Evolutionary conservation across 352 stramenopile genomes (phyloP).

Genomic region (Phytophthora cryptogea): DNA sequence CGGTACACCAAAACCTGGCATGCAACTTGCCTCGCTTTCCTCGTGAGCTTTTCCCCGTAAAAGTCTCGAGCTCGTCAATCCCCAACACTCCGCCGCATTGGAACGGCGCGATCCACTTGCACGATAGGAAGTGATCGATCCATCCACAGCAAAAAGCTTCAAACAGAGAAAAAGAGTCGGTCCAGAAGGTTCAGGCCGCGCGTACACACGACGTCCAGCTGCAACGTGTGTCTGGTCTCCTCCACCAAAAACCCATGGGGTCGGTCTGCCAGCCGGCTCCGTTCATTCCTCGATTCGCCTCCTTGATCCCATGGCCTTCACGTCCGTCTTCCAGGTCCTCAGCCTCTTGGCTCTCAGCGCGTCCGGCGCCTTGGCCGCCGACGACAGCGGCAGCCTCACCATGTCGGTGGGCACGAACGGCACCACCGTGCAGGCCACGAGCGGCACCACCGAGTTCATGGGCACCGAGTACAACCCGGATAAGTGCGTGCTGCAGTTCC

Average conservation of each 20-base stretch:
- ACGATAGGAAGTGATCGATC: conserved; percentile 8
- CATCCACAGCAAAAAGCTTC: conserved; percentile 18
- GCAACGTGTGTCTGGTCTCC: conserved; percentile 10
- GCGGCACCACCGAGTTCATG: conserved; percentile 57
- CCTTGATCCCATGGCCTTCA: conserved; percentile 17
- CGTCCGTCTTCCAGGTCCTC: conserved; percentile 12
- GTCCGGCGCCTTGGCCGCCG: conserved; percentile 5
- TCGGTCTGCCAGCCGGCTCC: too few species aligned
- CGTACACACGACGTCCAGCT: conserved; percentile 6
- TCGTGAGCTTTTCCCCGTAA: conserved; percentile 6
- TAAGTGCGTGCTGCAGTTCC: conserved; percentile 73
- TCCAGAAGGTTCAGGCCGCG: background rate
- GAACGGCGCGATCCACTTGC: background rate
- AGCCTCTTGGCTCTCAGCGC: conserved; percentile 15
- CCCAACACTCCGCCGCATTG: conserved; percentile 16
- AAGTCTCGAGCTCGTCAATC: conserved; percentile 8
- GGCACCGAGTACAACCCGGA: conserved; percentile 72
- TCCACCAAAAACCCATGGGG: conserved; percentile 7
- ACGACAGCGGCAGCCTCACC: conserved; percentile 31
- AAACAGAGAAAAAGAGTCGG: conserved; percentile 33
- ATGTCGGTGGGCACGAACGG: conserved; percentile 67
- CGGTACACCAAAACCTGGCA: too few species aligned
- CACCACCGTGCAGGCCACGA: conserved; percentile 53
- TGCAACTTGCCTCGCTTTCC: conserved; percentile 10
- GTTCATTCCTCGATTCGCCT: conserved; percentile 27